Evolutionary conservation across 1,139 yeast genomes (phyloP).

Genomic region (Yamadazyma aaseri): DNA sequence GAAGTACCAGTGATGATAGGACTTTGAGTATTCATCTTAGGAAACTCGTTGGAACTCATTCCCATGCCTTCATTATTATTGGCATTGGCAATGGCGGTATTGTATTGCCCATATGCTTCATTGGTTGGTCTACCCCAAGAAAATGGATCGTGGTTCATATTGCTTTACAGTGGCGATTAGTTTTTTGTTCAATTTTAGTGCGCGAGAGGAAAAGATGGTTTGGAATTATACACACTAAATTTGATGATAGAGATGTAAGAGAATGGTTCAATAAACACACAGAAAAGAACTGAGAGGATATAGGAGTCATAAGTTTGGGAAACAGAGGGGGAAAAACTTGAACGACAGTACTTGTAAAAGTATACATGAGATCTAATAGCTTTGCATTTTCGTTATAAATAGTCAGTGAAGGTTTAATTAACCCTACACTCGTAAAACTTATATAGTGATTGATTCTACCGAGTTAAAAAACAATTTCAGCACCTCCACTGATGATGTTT

Average conservation of each 20-base stretch:
- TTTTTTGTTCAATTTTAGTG: constrained; percentile 1
- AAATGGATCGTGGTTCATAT: constrained; percentile 93
- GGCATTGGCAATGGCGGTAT: constrained; percentile 66
- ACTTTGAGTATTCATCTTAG: constrained; percentile 83
- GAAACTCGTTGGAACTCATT: constrained; percentile 37
- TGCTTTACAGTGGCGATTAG: constrained; percentile 3
- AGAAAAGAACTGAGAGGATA: too few species aligned
- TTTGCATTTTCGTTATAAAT: neutral
- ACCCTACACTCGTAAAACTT: too few species aligned
- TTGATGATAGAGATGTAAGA: too few species aligned
- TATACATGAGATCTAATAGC: too few species aligned
- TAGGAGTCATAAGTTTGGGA: neutral
- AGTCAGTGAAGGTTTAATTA: too few species aligned
- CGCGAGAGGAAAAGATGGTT: too few species aligned
- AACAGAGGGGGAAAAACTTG: neutral
- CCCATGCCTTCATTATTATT: constrained; percentile 15
- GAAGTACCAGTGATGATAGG: constrained; percentile 97
- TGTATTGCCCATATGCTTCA: constrained; percentile 77
- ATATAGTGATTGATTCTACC: neutral
- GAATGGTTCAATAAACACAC: too few species aligned
- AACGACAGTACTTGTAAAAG: too few species aligned
- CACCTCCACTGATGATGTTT: constrained; percentile 75
- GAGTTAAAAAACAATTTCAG: constrained; percentile 46
- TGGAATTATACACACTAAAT: too few species aligned
- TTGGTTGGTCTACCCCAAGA: constrained; percentile 95